Base-by-base conservation (phyloP, 805 yeast genomes). In the Cyberlindnera mycetangii region DNA sequence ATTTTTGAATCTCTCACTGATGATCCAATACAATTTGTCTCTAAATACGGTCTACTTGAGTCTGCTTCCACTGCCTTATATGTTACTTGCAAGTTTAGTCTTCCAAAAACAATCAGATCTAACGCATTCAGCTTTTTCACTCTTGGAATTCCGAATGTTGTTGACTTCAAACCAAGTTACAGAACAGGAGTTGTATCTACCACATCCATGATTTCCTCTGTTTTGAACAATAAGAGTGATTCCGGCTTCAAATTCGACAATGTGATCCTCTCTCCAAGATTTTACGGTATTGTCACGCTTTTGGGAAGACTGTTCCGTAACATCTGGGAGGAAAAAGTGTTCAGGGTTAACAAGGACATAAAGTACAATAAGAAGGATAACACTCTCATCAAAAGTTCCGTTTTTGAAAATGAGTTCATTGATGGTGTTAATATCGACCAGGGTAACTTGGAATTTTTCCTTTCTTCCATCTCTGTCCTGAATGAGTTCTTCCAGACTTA, bases 201-300 rank as follows among this genome's bases (percentile, higher is more conserved):
- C 3, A 21, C 43, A n/a, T 50, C 60, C 15, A 37, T 54, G 32
- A 67, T 49, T 44, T 56, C 47, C 2, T 28, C 47, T 17, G 54
- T 44, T 6, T 40, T 52, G 12, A 34, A 12, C 19, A 32, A 34
- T 16, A 45, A 41, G 35, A 41, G 34, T 18, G 44, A 48, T 24
- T 45, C 62, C 53, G 64, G 56, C 3, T 61, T 66, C 53, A 71
- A 76, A 30, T 72, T 83, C 39, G 86, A 83, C 51, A 83, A 82
- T 61, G 96, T 92, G n/a, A 79, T 86, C 24, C 74, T 93, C 48
- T 87, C 96, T 65, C 95, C 96, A 54, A 72, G 97, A 53, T 89
- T 90, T 56, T 90, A 88, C 61, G 98, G 97, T 37, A 78, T 88
- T 15, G 83, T 92, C 12, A 73, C 89, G 20, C 76, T 89, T 47